phyloP scores from a whole-genome alignment of 129 eudicot genomes.

The Flaveria trinervia region DNA sequence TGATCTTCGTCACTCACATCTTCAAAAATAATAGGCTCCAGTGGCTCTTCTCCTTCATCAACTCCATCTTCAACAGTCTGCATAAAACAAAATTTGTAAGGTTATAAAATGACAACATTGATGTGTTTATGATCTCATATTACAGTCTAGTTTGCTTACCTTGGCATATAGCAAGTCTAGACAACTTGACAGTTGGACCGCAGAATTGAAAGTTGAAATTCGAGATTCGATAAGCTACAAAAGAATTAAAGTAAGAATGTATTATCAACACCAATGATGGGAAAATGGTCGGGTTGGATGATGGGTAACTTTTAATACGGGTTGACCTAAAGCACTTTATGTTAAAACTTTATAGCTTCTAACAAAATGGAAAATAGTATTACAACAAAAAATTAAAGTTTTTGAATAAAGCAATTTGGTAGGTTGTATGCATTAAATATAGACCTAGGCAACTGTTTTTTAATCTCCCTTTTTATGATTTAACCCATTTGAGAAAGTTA shows the following conservation, averaged over 20 bases:
- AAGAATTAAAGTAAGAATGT: neutral
- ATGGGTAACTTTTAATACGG: neutral
- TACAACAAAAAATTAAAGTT: neutral
- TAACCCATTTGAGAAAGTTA: neutral
- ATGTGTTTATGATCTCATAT: neutral
- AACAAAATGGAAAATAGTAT: too few relatives aligned
- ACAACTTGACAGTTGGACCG: slow-evolving; percentile 56
- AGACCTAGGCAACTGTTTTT: neutral
- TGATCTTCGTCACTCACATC: slow-evolving; percentile 65
- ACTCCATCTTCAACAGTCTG: slow-evolving; percentile 59
- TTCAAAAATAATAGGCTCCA: slow-evolving; percentile 58
- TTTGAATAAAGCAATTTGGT: neutral
- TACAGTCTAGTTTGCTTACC: slow-evolving; percentile 45
- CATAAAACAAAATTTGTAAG: neutral
- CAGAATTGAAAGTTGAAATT: slow-evolving; percentile 53
- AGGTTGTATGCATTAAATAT: neutral
- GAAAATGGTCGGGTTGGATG: neutral
- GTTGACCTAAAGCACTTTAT: too few relatives aligned
- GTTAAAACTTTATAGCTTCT: too few relatives aligned
- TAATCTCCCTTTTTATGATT: neutral
- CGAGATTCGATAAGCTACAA: slow-evolving; percentile 80
- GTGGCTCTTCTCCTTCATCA: slow-evolving; percentile 48
- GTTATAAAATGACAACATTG: neutral
- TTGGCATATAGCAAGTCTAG: slow-evolving; percentile 73
- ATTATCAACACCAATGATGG: neutral